Conservation (phyloP, 805 yeast genomes). For the Saccharomycodes ludwigii region DNA sequence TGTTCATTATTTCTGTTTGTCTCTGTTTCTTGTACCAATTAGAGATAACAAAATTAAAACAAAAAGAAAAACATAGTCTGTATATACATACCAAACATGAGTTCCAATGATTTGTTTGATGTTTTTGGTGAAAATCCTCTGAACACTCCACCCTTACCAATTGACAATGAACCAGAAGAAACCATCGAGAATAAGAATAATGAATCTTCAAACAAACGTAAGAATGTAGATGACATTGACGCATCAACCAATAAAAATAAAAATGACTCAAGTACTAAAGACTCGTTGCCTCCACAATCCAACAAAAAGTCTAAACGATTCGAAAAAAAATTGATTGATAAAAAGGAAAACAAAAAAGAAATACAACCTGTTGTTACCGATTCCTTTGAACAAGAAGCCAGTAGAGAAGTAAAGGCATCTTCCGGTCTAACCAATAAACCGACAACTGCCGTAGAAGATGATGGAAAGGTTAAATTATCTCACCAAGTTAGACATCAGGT, state of each 20-base stretch:
- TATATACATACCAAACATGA: slow-evolving; percentile 6
- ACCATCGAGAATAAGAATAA: too few species aligned
- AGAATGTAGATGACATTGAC: too few species aligned
- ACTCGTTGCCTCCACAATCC: too few species aligned
- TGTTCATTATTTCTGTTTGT: neutral
- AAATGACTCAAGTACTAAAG: too few species aligned
- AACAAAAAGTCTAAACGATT: slow-evolving; percentile 19
- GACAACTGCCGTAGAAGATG: slow-evolving; percentile 27
- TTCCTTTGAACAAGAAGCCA: slow-evolving; percentile 77
- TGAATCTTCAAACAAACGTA: too few species aligned
- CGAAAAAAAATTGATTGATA: slow-evolving; percentile 21
- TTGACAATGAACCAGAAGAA: too few species aligned
- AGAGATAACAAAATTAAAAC: neutral
- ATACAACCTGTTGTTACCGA: slow-evolving; percentile 63
- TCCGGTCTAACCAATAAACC: slow-evolving; percentile 46
- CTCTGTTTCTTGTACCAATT: neutral
- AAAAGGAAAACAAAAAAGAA: slow-evolving; percentile 29
- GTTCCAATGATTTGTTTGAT: slow-evolving; percentile 19
- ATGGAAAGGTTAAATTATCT: slow-evolving; percentile 51
- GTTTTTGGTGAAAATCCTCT: slow-evolving; percentile 24
- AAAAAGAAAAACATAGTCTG: neutral
- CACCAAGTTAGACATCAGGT: slow-evolving; percentile 98
- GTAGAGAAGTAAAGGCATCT: slow-evolving; percentile 77
- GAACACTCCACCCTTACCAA: too few species aligned
- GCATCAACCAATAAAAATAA: too few species aligned